These are phyloP conservation scores for Cavenderia fasciculata DNA, from an alignment of 78 protist species.

Conservation along the genomic window DNA sequence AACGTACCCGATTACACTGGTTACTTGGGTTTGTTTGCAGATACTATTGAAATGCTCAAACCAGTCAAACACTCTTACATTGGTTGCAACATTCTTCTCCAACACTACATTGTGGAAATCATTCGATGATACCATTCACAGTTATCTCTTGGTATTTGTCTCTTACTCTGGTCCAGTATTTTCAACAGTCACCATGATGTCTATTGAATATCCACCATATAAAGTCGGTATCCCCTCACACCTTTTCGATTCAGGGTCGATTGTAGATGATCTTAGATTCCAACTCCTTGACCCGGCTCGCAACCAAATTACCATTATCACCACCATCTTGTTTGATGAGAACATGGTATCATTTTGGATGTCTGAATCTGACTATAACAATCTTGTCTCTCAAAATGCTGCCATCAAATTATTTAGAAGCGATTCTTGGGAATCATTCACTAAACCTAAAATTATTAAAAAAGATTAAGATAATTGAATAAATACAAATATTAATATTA, in stretches of 20 bases:
- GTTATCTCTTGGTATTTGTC: too few species aligned
- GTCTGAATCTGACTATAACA: neutral
- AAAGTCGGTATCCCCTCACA: neutral
- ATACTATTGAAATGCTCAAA: neutral
- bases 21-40: neutral
- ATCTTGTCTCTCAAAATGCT: neutral
- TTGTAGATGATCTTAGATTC: neutral
- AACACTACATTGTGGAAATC: too few species aligned
- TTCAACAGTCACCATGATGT: neutral
- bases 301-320: neutral
- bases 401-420: neutral
- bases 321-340: too few species aligned
- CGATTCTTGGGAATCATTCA: too few species aligned
- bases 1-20: neutral
- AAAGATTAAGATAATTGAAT: too few species aligned
- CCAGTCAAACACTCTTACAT: neutral
- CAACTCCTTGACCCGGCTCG: neutral
- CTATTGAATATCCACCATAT: neutral
- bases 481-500: too few species aligned
- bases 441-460: too few species aligned
- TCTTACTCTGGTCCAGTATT: too few species aligned
- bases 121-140: too few species aligned
- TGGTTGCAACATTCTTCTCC: neutral
- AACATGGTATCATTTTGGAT: neutral
- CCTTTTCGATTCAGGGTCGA: neutral